phyloP scores from a whole-genome alignment of 2,329 filamentous ascomycete species.

The Scopulariopsis brevicaulis region DNA sequence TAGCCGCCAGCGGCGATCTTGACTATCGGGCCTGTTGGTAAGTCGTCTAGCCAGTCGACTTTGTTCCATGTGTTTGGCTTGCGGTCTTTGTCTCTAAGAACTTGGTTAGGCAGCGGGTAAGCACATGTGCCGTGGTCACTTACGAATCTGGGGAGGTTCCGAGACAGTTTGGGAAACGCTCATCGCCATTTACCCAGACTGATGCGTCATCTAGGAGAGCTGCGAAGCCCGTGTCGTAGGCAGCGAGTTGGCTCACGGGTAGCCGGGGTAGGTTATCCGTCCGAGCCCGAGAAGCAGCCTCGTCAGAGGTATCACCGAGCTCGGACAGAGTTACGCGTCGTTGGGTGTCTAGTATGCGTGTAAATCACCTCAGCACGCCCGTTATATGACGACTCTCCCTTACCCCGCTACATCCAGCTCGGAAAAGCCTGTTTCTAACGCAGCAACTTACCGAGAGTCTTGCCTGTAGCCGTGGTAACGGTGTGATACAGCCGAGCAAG shows the following conservation, averaged over 20 bases:
- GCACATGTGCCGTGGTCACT: not conserved
- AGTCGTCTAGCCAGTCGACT: constrained; percentile 36
- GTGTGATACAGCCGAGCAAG: not conserved
- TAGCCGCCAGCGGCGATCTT: constrained; percentile 47
- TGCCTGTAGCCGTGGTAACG: not conserved
- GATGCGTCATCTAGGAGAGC: constrained; percentile 29
- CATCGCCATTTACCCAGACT: constrained; percentile 45
- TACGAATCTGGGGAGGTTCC: not conserved
- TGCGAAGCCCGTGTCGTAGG: constrained; percentile 38
- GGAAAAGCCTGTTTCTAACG: not conserved
- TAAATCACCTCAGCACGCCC: not conserved
- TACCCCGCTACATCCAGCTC: too few relatives aligned
- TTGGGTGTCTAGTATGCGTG: not conserved
- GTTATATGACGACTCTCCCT: not conserved
- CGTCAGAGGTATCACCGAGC: not conserved
- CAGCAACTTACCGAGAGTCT: not conserved
- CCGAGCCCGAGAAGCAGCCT: too few relatives aligned
- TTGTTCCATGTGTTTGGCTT: constrained; percentile 20
- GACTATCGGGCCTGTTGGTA: constrained; percentile 36
- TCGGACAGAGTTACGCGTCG: not conserved
- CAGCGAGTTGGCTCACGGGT: constrained; percentile 26
- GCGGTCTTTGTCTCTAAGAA: constrained; percentile 26
- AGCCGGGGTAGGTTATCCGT: constrained; percentile 9
- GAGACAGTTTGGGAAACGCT: constrained; percentile 43
- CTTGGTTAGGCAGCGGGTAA: constrained; percentile 5